Conservation (phyloP, 768 basidiomycete genomes). For the Cubamyces lactineus region DNA sequence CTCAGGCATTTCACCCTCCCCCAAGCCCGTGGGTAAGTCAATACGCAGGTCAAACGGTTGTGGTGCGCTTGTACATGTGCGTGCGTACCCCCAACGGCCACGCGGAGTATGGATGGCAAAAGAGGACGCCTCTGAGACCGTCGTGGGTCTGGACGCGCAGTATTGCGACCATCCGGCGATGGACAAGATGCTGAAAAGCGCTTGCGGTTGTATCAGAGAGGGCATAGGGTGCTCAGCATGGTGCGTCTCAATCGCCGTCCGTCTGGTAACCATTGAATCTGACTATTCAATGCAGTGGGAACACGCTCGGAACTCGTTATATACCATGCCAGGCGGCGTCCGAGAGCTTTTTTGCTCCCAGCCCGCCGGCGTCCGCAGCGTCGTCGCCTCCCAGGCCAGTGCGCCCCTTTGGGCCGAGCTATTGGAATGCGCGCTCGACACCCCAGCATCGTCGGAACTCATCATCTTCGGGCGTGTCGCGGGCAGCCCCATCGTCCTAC, state of each 20-base stretch:
- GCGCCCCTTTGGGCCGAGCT: conserved; percentile 33
- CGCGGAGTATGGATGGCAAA: conserved; percentile 63
- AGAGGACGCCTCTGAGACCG: conserved; percentile 52
- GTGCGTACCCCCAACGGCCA: conserved; percentile 54
- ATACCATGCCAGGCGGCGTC: conserved; percentile 61
- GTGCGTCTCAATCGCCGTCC: conserved; percentile 35
- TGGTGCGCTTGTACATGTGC: conserved; percentile 60
- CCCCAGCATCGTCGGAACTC: conserved; percentile 19
- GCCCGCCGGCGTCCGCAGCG: conserved; percentile 38
- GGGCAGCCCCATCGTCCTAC: conserved; percentile 27
- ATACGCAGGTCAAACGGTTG: conserved; percentile 56
- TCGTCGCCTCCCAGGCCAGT: conserved; percentile 29
- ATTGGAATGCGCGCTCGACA: conserved; percentile 30
- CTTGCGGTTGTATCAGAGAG: conserved; percentile 70
- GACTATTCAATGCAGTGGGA: conserved; percentile 49
- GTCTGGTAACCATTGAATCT: background rate
- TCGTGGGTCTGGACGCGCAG: conserved; percentile 56
- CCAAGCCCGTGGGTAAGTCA: conserved; percentile 22
- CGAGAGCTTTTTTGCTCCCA: conserved; percentile 49
- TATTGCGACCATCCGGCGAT: conserved; percentile 59
- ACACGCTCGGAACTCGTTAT: conserved; percentile 64
- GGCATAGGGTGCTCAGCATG: conserved; percentile 69
- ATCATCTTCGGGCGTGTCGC: conserved; percentile 9
- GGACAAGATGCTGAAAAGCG: conserved; percentile 53
- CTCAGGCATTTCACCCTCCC: conserved; percentile 21